Conservation (phyloP, 192 early-diverging fungal genomes). For the Coemansia sp. region DNA sequence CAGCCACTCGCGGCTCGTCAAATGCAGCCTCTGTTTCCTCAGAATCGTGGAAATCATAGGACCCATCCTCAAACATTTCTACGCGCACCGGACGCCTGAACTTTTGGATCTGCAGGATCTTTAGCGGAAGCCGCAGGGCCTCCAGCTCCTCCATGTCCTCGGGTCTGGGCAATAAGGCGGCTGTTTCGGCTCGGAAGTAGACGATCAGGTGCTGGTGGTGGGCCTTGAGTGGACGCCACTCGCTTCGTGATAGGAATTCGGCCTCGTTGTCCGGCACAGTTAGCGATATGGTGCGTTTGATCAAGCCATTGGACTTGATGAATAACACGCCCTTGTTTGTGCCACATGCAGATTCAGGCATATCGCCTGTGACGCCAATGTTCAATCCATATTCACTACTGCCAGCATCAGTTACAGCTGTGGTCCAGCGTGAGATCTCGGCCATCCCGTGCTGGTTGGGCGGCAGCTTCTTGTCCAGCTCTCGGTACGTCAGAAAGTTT, state of each 20-base stretch:
- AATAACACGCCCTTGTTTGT: conserved; percentile 46
- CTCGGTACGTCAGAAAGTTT: conserved; percentile 81
- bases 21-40: conserved; percentile 25
- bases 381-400: not conserved
- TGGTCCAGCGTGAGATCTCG: conserved; percentile 17
- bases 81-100: conserved; percentile 38
- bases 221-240: conserved; percentile 12
- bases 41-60: conserved; percentile 30
- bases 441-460: conserved; percentile 47
- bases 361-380: not conserved
- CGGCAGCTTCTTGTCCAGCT: conserved; percentile 60
- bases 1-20: conserved; percentile 1
- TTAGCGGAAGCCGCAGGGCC: conserved; percentile 25
- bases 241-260: conserved; percentile 15
- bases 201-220: conserved; percentile 49
- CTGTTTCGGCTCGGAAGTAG: conserved; percentile 35
- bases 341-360: not conserved
- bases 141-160: conserved; percentile 49
- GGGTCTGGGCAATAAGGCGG: conserved; percentile 15
- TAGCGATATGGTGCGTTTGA: conserved; percentile 81
- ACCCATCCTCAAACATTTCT: conserved; percentile 16
- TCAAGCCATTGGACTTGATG: conserved; percentile 62
- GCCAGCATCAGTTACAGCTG: too few relatives aligned
- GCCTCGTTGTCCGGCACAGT: conserved; percentile 55
- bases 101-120: conserved; percentile 34